phyloP scores from a whole-genome alignment of 164 flowering plant genomes.

The Umbilicus rupestris region DNA sequence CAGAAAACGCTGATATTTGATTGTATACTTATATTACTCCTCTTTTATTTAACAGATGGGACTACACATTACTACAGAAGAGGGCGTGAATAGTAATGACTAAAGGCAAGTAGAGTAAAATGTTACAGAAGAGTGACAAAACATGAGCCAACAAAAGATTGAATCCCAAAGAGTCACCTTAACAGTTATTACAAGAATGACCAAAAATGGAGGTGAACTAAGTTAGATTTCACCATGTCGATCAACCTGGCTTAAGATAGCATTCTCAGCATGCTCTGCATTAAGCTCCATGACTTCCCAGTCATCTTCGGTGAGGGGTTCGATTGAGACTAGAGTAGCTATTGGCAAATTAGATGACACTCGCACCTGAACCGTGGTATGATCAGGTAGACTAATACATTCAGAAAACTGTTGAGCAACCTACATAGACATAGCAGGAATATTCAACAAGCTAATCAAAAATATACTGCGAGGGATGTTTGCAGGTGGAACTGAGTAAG shows the following conservation, averaged over 20 bases:
- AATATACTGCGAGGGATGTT: too few relatives aligned
- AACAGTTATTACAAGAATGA: too few relatives aligned
- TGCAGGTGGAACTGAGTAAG: not conserved
- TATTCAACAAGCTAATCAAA: too few relatives aligned
- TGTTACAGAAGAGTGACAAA: too few relatives aligned
- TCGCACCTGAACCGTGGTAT: conserved; percentile 47
- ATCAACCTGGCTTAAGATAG: conserved; percentile 70
- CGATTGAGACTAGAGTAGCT: conserved; percentile 61
- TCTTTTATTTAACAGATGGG: too few relatives aligned
- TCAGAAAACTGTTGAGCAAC: conserved; percentile 66
- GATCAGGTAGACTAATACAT: conserved; percentile 53
- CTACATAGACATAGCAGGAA: conserved; percentile 19
- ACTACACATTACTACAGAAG: too few relatives aligned
- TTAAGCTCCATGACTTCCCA: conserved; percentile 97
- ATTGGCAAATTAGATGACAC: conserved; percentile 56
- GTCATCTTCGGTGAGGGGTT: conserved; percentile 83
- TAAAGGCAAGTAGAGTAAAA: too few relatives aligned
- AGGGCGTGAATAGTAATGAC: too few relatives aligned
- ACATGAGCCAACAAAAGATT: not conserved
- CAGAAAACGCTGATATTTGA: too few relatives aligned
- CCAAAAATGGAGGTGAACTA: too few relatives aligned
- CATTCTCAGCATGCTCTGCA: conserved; percentile 70
- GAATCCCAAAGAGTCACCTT: not conserved
- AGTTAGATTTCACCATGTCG: too few relatives aligned
- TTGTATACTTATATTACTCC: too few relatives aligned